Evolutionary conservation across 108 stramenopile species (phyloP), one percentile per base, ranked within the genome.

Genomic region (Discostella pseudostelligera): DNA sequence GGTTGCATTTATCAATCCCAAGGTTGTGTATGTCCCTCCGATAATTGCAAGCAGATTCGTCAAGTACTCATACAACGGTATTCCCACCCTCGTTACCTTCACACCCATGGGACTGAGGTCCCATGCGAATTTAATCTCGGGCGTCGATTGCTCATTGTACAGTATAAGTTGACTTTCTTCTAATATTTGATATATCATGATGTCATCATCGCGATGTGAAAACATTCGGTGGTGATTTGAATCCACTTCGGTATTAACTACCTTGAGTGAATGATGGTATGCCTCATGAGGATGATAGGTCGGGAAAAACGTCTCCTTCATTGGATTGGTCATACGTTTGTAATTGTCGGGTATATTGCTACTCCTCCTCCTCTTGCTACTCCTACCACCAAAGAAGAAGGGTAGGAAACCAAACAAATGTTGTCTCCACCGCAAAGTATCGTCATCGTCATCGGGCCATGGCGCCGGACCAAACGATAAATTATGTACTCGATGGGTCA

Each of bases 11-110:
- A 99, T 89, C 65, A 99, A 76, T 19, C 98, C 98, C 37, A 99
- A 67, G 2, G 96, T 96, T 13, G 98, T 99, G 69, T 96, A 99
- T n/a, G 96, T 96, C 32, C 98, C 98, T 53, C 98, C 98, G 44
- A 99, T 94, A 59, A 97, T 96, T 40, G 98, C 98, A 68, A 90
- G 90, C 57, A 99, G 64, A 66, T 84, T 92, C 0, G 96, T 99
- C 47, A 97, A 50, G 65, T 97, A 99, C 45, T 97, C 96, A 58
- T 99, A 99, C 98, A 95, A 94, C 62, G 81, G 83, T 17, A 84
- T 73, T 26, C 86, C 86, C 61, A 81, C 80, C 74, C 86, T 90
- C 49, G 82, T 65, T 10, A 97, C 81, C 0, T 85, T 84, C 0
- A 97, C 93, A 69, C 92, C 88, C 90, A 95, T 95, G 36, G 93